A percentile compares a stretch with the other conserved stretches of the same genome.
Evolutionary conservation across 306 rosid genomes (phyloP).

Genomic region (Castanea crenata): DNA sequence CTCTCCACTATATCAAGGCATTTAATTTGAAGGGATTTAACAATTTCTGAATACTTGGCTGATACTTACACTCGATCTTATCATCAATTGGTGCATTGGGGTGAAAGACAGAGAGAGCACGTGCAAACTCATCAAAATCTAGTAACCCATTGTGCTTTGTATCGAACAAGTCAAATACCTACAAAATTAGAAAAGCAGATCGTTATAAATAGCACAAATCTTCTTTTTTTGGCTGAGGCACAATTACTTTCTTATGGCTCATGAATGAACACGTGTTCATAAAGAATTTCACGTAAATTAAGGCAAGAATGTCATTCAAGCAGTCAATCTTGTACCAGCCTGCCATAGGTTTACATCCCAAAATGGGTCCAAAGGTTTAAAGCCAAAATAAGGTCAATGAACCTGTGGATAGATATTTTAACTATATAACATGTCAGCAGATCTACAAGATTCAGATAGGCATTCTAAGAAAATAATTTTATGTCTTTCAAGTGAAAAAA

Average conservation of each 20-base stretch:
- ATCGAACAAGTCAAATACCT: conserved; percentile 88
- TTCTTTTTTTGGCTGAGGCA: background rate
- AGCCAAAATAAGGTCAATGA: background rate
- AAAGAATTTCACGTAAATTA: conserved; percentile 11
- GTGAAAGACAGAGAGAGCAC: conserved; percentile 81
- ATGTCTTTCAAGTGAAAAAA: background rate
- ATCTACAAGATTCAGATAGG: background rate
- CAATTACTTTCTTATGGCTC: background rate
- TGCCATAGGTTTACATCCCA: background rate
- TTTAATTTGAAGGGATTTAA: conserved; percentile 6
- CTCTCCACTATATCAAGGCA: background rate
- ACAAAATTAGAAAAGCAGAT: conserved; percentile 29
- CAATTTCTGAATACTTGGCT: conserved; percentile 11
- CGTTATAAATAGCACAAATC: conserved; percentile 1
- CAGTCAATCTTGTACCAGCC: background rate
- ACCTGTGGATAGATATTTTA: background rate
- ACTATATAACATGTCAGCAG: background rate
- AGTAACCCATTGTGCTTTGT: conserved; percentile 60
- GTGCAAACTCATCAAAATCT: conserved; percentile 77
- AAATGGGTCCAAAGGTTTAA: background rate
- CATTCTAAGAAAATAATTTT: background rate
- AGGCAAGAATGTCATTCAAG: conserved; percentile 6
- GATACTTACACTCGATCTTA: conserved; percentile 71
- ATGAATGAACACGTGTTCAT: background rate
- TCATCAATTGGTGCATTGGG: conserved; percentile 71